These are phyloP conservation scores for Starmerella lactis-condensi DNA, from an alignment of 805 yeast species.

Conservation along the genomic window DNA sequence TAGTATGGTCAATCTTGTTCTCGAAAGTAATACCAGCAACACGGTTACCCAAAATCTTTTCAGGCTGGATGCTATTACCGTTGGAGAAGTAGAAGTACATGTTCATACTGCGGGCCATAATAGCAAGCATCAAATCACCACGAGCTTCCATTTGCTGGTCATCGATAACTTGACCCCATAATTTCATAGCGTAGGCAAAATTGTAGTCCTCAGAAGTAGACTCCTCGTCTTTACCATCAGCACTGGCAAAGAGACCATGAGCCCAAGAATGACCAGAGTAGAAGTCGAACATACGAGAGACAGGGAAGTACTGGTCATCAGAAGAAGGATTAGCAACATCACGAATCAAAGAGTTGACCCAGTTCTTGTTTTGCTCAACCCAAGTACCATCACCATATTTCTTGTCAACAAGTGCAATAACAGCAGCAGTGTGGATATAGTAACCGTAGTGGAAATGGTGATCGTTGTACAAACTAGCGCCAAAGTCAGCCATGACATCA, in stretches of 20 bases:
- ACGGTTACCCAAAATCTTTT: conserved; percentile 37
- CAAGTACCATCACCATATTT: conserved; percentile 34
- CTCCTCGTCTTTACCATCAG: conserved; percentile 59
- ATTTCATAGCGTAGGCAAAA: conserved; percentile 50
- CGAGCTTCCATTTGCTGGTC: conserved; percentile 38
- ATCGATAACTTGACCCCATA: conserved; percentile 48
- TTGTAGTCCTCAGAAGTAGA: conserved; percentile 57
- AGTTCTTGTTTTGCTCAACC: conserved; percentile 30
- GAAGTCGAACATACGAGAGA: conserved; percentile 52
- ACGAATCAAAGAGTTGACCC: conserved; percentile 44
- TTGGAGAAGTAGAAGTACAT: conserved; percentile 34
- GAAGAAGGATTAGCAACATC: conserved; percentile 50
- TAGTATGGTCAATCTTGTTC: conserved; percentile 55
- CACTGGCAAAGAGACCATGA: conserved; percentile 42
- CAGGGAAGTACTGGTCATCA: conserved; percentile 43
- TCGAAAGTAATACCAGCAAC: conserved; percentile 66
- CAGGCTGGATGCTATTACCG: conserved; percentile 37
- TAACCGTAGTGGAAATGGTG: conserved; percentile 83
- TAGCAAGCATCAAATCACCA: conserved; percentile 42
- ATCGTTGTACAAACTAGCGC: conserved; percentile 62
- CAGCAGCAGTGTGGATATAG: conserved; percentile 66
- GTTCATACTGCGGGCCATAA: conserved; percentile 37
- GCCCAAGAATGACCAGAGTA: conserved; percentile 69
- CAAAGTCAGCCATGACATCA: conserved; percentile 45
- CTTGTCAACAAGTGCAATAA: conserved; percentile 45